Percentiles rank a stretch among this genome's conserved stretches.
Evolutionary conservation across 768 basidiomycete genomes (phyloP).

Genomic region (Pulveroboletus frians): DNA sequence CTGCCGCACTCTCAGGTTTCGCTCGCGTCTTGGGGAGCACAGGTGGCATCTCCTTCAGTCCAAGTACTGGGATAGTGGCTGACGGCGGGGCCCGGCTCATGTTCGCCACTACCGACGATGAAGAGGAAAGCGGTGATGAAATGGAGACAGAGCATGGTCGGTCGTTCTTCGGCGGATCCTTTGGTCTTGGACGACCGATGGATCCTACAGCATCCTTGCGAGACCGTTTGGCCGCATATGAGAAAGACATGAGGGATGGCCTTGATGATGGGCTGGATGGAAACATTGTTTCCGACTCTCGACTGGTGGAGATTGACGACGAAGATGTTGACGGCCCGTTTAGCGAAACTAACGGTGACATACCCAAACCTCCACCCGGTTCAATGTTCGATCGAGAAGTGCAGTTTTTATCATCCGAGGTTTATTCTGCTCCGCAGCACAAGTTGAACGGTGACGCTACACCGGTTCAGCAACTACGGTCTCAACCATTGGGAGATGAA

Average conservation of each 20-base stretch:
- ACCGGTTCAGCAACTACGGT: slow-evolving; percentile 45
- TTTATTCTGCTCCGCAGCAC: slow-evolving; percentile 42
- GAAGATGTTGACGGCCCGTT: slow-evolving; percentile 30
- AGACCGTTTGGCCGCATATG: slow-evolving; percentile 60
- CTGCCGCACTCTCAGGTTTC: slow-evolving; percentile 40
- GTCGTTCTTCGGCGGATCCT: slow-evolving; percentile 47
- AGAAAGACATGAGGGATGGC: slow-evolving; percentile 41
- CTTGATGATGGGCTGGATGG: slow-evolving; percentile 25
- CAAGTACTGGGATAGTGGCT: slow-evolving; percentile 46
- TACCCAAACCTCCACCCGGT: slow-evolving; percentile 26
- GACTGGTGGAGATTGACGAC: slow-evolving; percentile 32
- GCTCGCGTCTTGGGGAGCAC: slow-evolving; percentile 52
- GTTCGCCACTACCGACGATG: slow-evolving; percentile 58
- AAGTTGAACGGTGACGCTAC: slow-evolving; percentile 44
- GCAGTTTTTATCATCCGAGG: slow-evolving; percentile 35
- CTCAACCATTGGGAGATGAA: slow-evolving; percentile 50
- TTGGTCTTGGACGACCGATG: slow-evolving; percentile 40
- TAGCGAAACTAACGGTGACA: slow-evolving; percentile 31
- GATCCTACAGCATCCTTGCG: slow-evolving; percentile 56
- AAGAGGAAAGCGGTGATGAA: slow-evolving; percentile 55
- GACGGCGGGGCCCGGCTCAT: slow-evolving; percentile 47
- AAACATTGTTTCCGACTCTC: slow-evolving; percentile 16
- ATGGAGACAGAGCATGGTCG: slow-evolving; percentile 28
- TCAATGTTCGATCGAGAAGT: slow-evolving; percentile 19
- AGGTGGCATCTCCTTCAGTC: slow-evolving; percentile 65